Base-by-base conservation (phyloP, 805 yeast genomes). In the Metschnikowia henanensis region DNA sequence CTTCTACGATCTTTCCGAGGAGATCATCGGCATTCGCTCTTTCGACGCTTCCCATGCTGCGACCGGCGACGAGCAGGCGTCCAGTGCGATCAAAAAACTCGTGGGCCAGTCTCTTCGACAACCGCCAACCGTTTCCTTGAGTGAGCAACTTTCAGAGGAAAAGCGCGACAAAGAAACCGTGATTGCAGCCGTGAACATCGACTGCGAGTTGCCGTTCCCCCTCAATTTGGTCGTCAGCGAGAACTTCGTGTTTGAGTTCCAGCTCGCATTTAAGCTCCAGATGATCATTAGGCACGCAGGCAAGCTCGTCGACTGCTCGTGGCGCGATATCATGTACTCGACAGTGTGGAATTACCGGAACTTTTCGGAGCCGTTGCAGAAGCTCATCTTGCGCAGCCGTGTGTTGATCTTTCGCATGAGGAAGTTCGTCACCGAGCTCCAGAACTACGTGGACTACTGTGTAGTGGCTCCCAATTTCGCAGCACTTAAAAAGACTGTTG, bases 171-270 rank as follows among this genome's bases (percentile, higher is more conserved):
- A 39, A 26, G 17, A 34, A 5, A 29, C 35, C 12, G 57, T 79
- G 1, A 68, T 84, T 1, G 70, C 81, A 36, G 75, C 76, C 39
- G 60, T 84, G 9, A 78, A 77, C 45, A 62, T 84, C 35, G 80
- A 82, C 32, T 47, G 83, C 6, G 63, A 73, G n/a, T 62, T 91
- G 18, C 97, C 97, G 3, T 94, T 88, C 59, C 99, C 99, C 0
- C 64, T 89, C 37, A 89, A 89, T 56, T 70, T 92, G 20, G 72
- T 94, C 1, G 66, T 89, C 1, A 80, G 86, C 15, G 77, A 82
- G 42, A 84, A 89, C 13, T 80, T 83, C 20, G 68, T 88, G 15
- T 75, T 81, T 37, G 88, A 94, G 50, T 89, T 84, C 58, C 96
- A 92, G 60, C 68, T 88, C 28, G 66, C 90, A 36, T 88, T 87